Conservation (phyloP, 495 filamentous ascomycete species). For the Pyrenopolyporus hunteri region DNA sequence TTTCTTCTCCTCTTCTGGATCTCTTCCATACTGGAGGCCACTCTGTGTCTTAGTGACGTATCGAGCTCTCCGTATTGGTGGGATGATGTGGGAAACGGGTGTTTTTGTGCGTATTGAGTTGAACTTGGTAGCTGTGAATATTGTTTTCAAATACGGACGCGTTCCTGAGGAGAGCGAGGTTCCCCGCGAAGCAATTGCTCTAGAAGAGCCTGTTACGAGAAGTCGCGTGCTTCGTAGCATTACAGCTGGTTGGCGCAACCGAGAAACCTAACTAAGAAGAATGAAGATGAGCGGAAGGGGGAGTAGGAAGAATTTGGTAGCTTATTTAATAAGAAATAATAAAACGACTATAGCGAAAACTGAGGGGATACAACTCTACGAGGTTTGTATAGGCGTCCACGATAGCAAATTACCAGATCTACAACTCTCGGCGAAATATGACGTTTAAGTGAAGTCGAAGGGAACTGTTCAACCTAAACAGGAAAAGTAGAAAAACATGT, state of each 20-base stretch:
- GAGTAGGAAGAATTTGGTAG: background rate
- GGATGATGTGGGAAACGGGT: conserved; percentile 15
- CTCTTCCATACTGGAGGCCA: conserved; percentile 49
- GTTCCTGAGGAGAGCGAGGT: conserved; percentile 13
- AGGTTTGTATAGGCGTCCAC: no score
- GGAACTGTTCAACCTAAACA: no score
- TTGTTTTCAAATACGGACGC: background rate
- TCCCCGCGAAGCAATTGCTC: conserved; percentile 21
- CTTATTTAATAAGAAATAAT: no score
- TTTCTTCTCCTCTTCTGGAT: conserved; percentile 60
- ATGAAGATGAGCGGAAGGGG: background rate
- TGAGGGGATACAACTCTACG: no score
- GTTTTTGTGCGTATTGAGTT: background rate
- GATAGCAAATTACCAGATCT: no score
- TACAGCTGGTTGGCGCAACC: background rate
- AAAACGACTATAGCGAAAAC: no score
- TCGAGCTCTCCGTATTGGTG: conserved; percentile 31
- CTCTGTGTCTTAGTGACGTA: conserved; percentile 40
- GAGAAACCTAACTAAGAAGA: no score
- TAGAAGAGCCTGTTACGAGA: conserved; percentile 38
- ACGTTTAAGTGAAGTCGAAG: background rate
- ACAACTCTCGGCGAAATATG: background rate
- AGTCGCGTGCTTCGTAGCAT: conserved; percentile 50
- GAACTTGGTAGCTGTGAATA: background rate
- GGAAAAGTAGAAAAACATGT: no score